Conservation (phyloP, 1,284 basidiomycete species). For the Rhizopogon parksii region DNA sequence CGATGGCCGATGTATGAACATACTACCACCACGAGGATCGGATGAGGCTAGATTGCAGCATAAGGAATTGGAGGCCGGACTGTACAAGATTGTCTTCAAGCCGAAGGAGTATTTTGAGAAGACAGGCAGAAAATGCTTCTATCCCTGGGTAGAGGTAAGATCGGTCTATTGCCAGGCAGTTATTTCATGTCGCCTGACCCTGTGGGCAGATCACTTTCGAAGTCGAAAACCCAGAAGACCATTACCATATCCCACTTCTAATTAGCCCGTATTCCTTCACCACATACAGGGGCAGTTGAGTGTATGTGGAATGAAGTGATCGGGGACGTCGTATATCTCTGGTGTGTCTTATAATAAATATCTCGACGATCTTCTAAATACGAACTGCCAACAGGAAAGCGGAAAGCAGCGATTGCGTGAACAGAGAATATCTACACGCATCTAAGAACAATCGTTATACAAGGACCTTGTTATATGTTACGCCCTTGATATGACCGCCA, state of each 20-base stretch:
- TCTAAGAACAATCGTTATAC: constrained; percentile 30
- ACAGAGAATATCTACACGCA: constrained; percentile 2
- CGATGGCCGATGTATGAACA: constrained; percentile 75
- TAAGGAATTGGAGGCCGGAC: constrained; percentile 42
- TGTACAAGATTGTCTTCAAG: constrained; percentile 82
- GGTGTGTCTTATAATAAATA: neutral
- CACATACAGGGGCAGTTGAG: constrained; percentile 81
- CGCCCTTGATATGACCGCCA: constrained; percentile 69
- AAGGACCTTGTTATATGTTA: constrained; percentile 72
- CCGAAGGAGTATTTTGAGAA: constrained; percentile 77
- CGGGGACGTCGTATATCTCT: neutral
- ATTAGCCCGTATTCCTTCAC: constrained; percentile 91
- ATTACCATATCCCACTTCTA: constrained; percentile 87
- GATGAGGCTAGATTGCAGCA: constrained; percentile 38
- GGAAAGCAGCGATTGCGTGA: neutral
- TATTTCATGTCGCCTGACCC: constrained; percentile 6
- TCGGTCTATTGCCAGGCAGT: neutral
- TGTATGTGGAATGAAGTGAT: neutral
- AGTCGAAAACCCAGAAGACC: constrained; percentile 63
- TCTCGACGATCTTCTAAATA: neutral
- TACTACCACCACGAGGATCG: constrained; percentile 48
- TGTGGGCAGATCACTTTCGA: constrained; percentile 64
- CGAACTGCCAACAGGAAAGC: neutral
- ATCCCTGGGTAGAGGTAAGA: constrained; percentile 80
- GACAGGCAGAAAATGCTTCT: constrained; percentile 65